A percentile compares a stretch with the other conserved stretches of the same genome.
Conservation (phyloP, 345 rosid genomes). For the Erodium maritimum region DNA sequence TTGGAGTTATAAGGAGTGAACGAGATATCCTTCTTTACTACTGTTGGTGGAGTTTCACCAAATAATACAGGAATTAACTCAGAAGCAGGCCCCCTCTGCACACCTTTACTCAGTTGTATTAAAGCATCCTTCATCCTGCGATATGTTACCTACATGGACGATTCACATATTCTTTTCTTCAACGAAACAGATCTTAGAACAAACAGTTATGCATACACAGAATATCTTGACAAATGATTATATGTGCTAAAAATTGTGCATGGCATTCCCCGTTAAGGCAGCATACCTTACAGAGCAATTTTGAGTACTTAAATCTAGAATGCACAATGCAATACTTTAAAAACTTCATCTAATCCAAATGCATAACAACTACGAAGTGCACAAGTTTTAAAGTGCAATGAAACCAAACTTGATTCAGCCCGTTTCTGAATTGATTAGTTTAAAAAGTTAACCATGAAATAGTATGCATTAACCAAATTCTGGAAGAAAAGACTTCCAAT, state of each 20-base stretch:
- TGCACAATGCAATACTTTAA: slow-evolving; percentile 1
- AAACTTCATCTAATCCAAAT: background rate
- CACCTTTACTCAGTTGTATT: slow-evolving; percentile 75
- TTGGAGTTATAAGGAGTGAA: slow-evolving; percentile 54
- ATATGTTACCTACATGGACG: slow-evolving; percentile 53
- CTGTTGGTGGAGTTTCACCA: slow-evolving; percentile 56
- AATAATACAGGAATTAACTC: slow-evolving; percentile 76
- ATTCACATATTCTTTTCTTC: background rate
- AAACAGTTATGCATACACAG: background rate
- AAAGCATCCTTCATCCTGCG: slow-evolving; percentile 90
- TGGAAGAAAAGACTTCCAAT: background rate
- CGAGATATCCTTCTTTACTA: slow-evolving; percentile 42
- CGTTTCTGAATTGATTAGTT: background rate
- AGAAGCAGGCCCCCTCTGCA: slow-evolving; percentile 77
- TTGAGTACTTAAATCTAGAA: background rate
- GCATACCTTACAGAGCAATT: background rate
- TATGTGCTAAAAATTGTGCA: background rate
- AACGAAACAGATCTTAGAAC: background rate
- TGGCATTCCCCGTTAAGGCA: background rate
- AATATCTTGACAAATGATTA: background rate
- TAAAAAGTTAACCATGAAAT: too few relatives aligned
- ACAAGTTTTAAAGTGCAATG: background rate
- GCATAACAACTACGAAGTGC: background rate
- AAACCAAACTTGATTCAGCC: background rate
- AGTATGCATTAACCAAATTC: background rate